These are phyloP conservation scores for Exidia glandulosa DNA, from an alignment of 768 basidiomycete species.

Conservation along the genomic window DNA sequence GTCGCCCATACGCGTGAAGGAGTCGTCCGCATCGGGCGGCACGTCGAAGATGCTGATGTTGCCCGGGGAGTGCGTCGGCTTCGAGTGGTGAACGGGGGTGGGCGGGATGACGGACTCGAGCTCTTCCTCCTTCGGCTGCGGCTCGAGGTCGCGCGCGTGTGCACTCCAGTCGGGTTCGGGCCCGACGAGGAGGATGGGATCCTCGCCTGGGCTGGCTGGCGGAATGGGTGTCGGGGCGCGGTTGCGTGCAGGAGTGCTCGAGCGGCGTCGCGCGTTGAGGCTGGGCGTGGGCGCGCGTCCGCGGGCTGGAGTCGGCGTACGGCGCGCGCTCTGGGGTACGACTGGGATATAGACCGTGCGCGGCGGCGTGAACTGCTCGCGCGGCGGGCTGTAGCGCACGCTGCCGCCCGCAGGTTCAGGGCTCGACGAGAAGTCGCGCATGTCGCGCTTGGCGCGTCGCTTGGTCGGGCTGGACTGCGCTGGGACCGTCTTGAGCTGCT, in stretches of 20 bases:
- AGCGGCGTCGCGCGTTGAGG: not conserved
- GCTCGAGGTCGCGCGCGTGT: constrained; percentile 12
- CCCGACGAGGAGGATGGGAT: constrained; percentile 55
- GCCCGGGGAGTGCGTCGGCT: constrained; percentile 17
- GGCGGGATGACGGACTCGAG: constrained; percentile 13
- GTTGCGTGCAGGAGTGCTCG: constrained; percentile 36
- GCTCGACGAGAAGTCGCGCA: not conserved
- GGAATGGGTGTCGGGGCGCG: constrained; percentile 48
- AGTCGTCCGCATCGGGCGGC: constrained; percentile 1
- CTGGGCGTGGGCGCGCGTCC: not conserved
- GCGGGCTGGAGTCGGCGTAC: no score
- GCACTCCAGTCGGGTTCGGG: constrained; percentile 8
- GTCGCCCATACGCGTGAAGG: constrained; percentile 11
- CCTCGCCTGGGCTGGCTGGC: constrained; percentile 66
- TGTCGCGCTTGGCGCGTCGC: not conserved
- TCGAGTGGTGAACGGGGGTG: constrained; percentile 28
- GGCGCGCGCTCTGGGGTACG: not conserved
- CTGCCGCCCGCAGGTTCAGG: not conserved
- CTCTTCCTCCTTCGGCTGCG: constrained; percentile 7
- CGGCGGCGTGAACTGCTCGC: constrained; percentile 62
- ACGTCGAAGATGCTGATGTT: not conserved
- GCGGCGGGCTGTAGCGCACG: constrained; percentile 48
- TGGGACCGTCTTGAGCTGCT: constrained; percentile 21
- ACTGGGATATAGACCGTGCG: constrained; percentile 31
- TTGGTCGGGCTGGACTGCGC: not conserved